A percentile compares a stretch with the other conserved stretches of the same genome.
phyloP scores from a whole-genome alignment of 306 rosid species.

The Arachis stenosperma region DNA sequence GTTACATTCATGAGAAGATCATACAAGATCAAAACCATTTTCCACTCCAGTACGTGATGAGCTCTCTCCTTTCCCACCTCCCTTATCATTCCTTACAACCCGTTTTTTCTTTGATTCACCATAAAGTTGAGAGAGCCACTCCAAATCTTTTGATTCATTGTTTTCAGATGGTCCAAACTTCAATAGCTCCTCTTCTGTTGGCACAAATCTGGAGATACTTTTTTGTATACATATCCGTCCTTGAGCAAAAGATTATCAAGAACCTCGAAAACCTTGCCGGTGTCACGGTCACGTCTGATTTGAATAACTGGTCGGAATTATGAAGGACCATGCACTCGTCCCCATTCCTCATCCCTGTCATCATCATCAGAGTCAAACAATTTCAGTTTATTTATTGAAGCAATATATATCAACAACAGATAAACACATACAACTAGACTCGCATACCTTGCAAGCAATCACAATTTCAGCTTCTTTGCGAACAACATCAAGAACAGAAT shows the following conservation, averaged over 20 bases:
- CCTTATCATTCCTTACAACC: slow-evolving; percentile 51
- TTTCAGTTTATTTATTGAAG: too few relatives aligned
- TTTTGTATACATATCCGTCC: slow-evolving; percentile 88
- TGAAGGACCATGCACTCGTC: slow-evolving; percentile 88
- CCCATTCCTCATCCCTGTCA: slow-evolving; percentile 94
- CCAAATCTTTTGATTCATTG: slow-evolving; percentile 64
- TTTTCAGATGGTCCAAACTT: slow-evolving; percentile 75
- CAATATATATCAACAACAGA: too few relatives aligned
- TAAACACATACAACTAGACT: too few relatives aligned
- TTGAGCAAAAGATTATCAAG: slow-evolving; percentile 82
- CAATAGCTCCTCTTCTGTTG: slow-evolving; percentile 76
- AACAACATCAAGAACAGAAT: slow-evolving; percentile 91
- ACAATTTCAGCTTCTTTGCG: slow-evolving; percentile 91
- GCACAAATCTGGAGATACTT: slow-evolving; percentile 74
- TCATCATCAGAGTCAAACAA: background rate
- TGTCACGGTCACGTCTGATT: slow-evolving; percentile 72
- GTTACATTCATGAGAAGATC: too few relatives aligned
- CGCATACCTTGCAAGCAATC: slow-evolving; percentile 96
- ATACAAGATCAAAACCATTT: slow-evolving; percentile 60
- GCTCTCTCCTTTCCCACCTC: slow-evolving; percentile 76
- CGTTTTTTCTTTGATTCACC: slow-evolving; percentile 69
- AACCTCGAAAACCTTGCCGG: slow-evolving; percentile 63
- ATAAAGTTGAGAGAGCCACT: slow-evolving; percentile 91
- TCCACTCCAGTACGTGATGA: slow-evolving; percentile 54
- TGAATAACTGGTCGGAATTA: slow-evolving; percentile 91